Evolutionary conservation across 257 asterid species (phyloP).

Genomic region (Haberlea rhodopensis): DNA sequence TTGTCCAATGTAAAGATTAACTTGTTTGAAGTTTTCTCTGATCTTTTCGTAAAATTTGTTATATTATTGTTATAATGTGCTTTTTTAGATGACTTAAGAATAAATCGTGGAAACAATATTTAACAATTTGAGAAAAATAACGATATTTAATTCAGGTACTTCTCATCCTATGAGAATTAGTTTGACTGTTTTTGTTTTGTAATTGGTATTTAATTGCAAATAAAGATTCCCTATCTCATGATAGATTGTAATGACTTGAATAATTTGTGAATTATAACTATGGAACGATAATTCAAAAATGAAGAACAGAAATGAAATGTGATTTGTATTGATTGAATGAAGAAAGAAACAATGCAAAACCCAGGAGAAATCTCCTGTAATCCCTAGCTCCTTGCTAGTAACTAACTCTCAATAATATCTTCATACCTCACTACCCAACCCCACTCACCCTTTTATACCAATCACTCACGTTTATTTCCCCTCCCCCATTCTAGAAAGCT

Average conservation of each 20-base stretch:
- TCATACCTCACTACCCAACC: too few species aligned
- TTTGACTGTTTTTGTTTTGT: constrained; percentile 12
- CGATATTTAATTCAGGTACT: constrained; percentile 8
- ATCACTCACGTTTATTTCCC: too few species aligned
- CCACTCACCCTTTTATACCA: too few species aligned
- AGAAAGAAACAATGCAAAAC: too few species aligned
- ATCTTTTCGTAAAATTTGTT: background rate
- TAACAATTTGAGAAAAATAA: constrained; percentile 3
- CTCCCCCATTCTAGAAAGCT: too few species aligned
- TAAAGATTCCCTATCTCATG: background rate
- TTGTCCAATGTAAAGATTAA: background rate
- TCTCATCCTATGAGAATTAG: constrained; percentile 16
- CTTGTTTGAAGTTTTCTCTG: background rate
- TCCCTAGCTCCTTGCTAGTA: too few species aligned
- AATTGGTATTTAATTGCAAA: constrained; percentile 11
- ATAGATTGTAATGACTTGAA: constrained; percentile 5
- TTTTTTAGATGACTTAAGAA: background rate
- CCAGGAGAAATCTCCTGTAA: too few species aligned
- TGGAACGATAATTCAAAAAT: too few species aligned
- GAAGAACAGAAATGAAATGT: too few species aligned
- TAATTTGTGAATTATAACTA: too few species aligned
- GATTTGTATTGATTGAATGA: too few species aligned
- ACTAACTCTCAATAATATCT: too few species aligned
- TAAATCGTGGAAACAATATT: background rate
- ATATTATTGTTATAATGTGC: background rate